Base-by-base conservation (phyloP, 441 rosid genomes). In the Iberis amara region DNA sequence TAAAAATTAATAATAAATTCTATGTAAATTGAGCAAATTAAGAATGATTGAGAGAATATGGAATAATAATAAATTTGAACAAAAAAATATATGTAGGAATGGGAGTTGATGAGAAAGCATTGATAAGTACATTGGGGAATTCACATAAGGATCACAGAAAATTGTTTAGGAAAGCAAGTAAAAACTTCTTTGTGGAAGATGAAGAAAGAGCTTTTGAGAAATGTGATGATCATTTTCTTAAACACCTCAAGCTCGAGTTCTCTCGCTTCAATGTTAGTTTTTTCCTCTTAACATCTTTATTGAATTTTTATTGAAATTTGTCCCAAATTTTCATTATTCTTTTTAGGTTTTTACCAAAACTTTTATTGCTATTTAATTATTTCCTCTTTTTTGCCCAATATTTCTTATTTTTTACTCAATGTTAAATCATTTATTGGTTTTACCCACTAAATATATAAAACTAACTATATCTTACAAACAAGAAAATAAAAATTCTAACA, bases 41-140 rank as follows among this genome's bases (percentile, higher is more conserved):
- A 1, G 31, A 28, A 28, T 60, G 26, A 47, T 51, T 21, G n/a
- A 37, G 8, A 6, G 0, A 12, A 11, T 13, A 6, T n/a, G n/a
- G 37, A 27, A 5, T 56, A 23, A 4, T 24, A 4, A n/a, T n/a
- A n/a, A n/a, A n/a, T n/a, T n/a, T n/a, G n/a, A n/a, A n/a, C 18
- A 11, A 7, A 5, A 8, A 7, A 10, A 7, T 28, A 6, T 24
- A 76, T 33, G 11, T 31, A 78, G 97, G 97, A 38, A 73, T 78
- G 57, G 97, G 97, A 68, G 70, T 90, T 42, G 96, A 90, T 24
- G 98, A 90, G 81, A 69, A 55, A 11, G 64, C 78, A 39, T n/a
- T 87, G 59, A 65, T 87, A 57, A 71, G 75, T 31, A 55, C 64
- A 21, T 39, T 87, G 42, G 88, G 88, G 27, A 76, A 70, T n/a